These are phyloP conservation scores for Medicago lupulina DNA, from an alignment of 306 rosid genomes.

Conservation along the genomic window DNA sequence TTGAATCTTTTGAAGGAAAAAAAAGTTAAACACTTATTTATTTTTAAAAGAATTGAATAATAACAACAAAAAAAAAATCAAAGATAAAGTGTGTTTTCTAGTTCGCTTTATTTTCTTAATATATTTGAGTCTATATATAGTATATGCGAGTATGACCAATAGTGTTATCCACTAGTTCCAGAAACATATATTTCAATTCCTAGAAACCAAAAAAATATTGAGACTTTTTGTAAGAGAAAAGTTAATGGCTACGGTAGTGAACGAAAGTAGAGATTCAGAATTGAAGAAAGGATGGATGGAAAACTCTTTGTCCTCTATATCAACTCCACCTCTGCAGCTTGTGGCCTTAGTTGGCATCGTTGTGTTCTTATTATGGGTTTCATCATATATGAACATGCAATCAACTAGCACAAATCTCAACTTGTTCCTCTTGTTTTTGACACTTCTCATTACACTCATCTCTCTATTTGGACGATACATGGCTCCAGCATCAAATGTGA, in stretches of 20 bases:
- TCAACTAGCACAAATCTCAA: slow-evolving; percentile 23
- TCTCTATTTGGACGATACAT: slow-evolving; percentile 25
- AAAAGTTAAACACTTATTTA: too few species aligned
- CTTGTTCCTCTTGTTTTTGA: slow-evolving; percentile 41
- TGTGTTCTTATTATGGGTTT: slow-evolving; percentile 36
- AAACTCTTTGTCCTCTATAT: slow-evolving; percentile 46
- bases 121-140: neutral
- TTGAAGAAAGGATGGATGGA: slow-evolving; percentile 58
- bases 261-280: slow-evolving; percentile 54
- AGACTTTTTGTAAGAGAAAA: neutral
- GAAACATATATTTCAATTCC: neutral
- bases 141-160: neutral
- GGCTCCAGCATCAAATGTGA: slow-evolving; percentile 1
- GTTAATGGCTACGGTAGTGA: slow-evolving; percentile 54
- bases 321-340: slow-evolving; percentile 58
- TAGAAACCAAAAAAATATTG: neutral
- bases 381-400: slow-evolving; percentile 40
- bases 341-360: slow-evolving; percentile 59
- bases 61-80: neutral
- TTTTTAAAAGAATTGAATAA: neutral
- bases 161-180: neutral
- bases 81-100: neutral
- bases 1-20: neutral
- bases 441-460: slow-evolving; percentile 29
- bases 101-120: neutral